Conservation (phyloP, 2,329 filamentous ascomycete species). For the Neonectria hederae region DNA sequence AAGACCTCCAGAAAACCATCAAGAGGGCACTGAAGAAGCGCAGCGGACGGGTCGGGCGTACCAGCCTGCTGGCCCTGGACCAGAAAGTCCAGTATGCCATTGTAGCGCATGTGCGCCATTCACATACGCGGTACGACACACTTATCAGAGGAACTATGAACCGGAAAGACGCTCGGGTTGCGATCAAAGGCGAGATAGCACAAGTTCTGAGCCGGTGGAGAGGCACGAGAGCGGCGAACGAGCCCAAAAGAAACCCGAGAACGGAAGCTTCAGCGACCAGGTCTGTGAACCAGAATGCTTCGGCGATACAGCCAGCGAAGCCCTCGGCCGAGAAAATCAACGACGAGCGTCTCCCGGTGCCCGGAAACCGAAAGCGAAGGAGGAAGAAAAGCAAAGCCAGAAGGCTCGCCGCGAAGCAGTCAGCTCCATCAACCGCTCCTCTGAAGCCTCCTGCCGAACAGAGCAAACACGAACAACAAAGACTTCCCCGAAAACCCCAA, state of each 20-base stretch:
- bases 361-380: not conserved
- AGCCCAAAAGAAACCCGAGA: conserved; percentile 2
- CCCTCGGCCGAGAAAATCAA: not conserved
- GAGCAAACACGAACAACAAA: not conserved
- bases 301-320: not conserved
- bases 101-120: conserved; percentile 16
- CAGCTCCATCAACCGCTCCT: not conserved
- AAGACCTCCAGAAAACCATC: conserved; percentile 2
- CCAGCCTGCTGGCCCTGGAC: conserved; percentile 2
- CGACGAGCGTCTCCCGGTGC: not conserved
- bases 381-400: not conserved
- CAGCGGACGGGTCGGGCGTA: conserved; percentile 18
- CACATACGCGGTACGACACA: conserved; percentile 9
- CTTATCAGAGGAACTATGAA: conserved; percentile 7
- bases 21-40: conserved; percentile 14
- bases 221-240: not conserved
- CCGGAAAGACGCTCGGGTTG: not conserved
- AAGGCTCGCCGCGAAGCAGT: not conserved
- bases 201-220: conserved; percentile 7
- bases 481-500: not conserved
- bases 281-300: not conserved
- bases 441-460: not conserved
- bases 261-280: not conserved
- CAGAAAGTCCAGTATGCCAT: conserved; percentile 12
- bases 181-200: not conserved